phyloP scores from a whole-genome alignment of 495 filamentous ascomycete genomes.

The Talaromyces wortmannii region DNA sequence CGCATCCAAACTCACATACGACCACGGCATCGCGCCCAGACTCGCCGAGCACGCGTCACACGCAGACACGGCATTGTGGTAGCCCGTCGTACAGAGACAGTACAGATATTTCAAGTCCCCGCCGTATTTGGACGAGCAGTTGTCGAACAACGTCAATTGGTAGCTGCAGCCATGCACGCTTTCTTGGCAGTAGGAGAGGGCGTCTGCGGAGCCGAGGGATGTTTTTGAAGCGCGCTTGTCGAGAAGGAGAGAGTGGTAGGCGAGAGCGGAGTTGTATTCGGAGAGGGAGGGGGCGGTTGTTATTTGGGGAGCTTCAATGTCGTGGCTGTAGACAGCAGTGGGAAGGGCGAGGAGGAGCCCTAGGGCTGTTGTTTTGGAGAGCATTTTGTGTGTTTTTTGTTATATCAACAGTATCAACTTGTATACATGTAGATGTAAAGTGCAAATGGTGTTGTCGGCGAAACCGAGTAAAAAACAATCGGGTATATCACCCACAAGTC shows the following conservation, averaged over 20 bases:
- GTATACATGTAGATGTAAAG: too few relatives aligned
- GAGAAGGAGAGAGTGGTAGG: neutral
- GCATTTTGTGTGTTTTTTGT: too few relatives aligned
- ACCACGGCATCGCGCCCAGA: neutral
- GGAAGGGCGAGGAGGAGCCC: too few relatives aligned
- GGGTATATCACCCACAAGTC: too few relatives aligned
- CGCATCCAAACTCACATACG: neutral
- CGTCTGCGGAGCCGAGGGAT: neutral
- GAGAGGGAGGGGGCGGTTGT: neutral
- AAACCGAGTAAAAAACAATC: too few relatives aligned
- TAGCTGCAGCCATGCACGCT: neutral
- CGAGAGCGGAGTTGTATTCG: neutral
- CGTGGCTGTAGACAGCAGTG: neutral
- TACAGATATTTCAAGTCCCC: neutral
- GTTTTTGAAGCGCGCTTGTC: neutral
- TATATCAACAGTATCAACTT: too few relatives aligned
- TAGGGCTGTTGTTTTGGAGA: too few relatives aligned
- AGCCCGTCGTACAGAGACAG: neutral
- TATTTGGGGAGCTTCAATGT: neutral
- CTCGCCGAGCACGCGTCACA: neutral
- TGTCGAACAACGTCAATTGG: neutral
- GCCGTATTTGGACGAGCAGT: neutral
- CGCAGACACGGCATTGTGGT: neutral
- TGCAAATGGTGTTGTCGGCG: too few relatives aligned
- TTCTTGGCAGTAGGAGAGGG: neutral